Conservation (phyloP, 1,139 yeast species). For the Pichia sp. region DNA sequence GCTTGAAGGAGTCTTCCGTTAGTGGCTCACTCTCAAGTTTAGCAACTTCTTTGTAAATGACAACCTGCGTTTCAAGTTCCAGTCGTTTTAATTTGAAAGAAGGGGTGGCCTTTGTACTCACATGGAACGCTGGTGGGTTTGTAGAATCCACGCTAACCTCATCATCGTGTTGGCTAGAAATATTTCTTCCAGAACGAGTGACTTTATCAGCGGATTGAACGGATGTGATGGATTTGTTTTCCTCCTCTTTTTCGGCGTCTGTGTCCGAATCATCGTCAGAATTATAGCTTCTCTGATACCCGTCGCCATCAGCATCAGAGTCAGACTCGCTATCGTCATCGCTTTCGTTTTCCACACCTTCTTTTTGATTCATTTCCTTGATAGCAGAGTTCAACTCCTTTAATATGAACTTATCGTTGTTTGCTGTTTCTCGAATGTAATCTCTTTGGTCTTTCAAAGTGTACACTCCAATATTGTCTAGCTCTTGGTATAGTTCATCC, state of each 20-base stretch:
- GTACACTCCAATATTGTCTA: constrained; percentile 23
- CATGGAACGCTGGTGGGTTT: constrained; percentile 14
- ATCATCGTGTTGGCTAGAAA: constrained; percentile 1
- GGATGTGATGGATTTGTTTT: not conserved
- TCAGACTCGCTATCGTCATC: not conserved
- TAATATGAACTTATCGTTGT: constrained; percentile 13
- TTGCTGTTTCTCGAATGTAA: constrained; percentile 13
- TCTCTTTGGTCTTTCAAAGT: constrained; percentile 19
- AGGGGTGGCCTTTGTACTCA: constrained; percentile 5
- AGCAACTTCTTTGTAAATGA: constrained; percentile 20
- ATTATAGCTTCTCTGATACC: too few species aligned
- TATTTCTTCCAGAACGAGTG: not conserved
- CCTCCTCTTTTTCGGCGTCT: not conserved
- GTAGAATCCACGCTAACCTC: constrained; percentile 15
- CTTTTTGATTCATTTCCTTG: constrained; percentile 1
- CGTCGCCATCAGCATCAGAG: constrained; percentile 1
- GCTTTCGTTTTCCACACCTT: not conserved
- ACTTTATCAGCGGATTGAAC: not conserved
- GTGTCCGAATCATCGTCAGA: not conserved
- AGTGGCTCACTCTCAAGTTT: constrained; percentile 19
- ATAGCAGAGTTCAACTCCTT: constrained; percentile 8
- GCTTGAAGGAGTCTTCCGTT: constrained; percentile 24
- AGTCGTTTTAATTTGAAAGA: constrained; percentile 17
- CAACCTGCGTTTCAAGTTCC: constrained; percentile 20
- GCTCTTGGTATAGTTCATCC: constrained; percentile 14